A percentile compares a stretch with the other conserved stretches of the same genome.
Evolutionary conservation across 345 rosid species (phyloP).

Genomic region (Arabidopsis thaliana): DNA sequence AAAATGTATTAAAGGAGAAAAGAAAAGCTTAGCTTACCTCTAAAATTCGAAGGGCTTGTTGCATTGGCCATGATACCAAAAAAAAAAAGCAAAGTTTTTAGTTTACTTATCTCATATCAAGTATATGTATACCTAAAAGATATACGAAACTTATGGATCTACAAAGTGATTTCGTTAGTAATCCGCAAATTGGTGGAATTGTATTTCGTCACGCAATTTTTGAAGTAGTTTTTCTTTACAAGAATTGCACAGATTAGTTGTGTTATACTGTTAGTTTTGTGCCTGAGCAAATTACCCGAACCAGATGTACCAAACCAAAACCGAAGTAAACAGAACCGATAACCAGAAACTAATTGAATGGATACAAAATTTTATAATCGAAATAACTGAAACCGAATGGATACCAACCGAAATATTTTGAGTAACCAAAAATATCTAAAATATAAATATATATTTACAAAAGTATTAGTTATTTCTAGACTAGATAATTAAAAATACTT

Average conservation of each 20-base stretch:
- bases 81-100: neutral
- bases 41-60: conserved; percentile 75
- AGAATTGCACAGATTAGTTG: neutral
- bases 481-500: no score
- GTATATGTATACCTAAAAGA: neutral
- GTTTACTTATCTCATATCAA: neutral
- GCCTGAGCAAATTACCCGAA: no score
- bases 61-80: neutral
- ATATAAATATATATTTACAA: no score
- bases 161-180: neutral
- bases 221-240: neutral
- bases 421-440: no score
- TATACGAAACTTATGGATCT: neutral
- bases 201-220: no score
- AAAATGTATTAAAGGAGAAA: neutral
- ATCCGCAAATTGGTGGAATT: neutral
- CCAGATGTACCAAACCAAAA: no score
- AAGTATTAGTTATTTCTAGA: no score
- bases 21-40: conserved; percentile 56
- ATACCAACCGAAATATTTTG: no score
- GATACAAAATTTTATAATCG: no score
- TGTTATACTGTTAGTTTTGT: neutral
- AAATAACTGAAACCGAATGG: no score
- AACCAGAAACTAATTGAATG: no score
- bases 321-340: no score